These are phyloP conservation scores for Nitzschia sp. DNA, from an alignment of 108 stramenopile genomes.

Conservation along the genomic window DNA sequence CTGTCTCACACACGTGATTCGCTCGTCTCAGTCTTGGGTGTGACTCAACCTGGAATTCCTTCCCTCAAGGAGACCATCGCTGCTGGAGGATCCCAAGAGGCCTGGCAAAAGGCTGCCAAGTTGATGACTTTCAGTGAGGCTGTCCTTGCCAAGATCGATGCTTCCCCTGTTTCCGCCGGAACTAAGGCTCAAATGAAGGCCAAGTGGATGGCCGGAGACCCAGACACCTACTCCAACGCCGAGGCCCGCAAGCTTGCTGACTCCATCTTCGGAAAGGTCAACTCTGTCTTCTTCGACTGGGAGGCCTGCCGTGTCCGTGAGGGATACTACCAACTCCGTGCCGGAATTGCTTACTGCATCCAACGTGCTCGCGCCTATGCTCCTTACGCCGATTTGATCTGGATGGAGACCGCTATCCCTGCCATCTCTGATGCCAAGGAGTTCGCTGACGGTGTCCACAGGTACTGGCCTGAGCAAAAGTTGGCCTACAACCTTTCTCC, in stretches of 20 bases:
- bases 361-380: slow-evolving; percentile 90
- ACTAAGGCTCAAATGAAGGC: slow-evolving; percentile 59
- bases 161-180: slow-evolving; percentile 25
- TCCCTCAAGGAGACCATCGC: slow-evolving; percentile 63
- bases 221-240: slow-evolving; percentile 77
- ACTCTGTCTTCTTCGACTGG: slow-evolving; percentile 91
- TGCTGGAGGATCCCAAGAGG: slow-evolving; percentile 40
- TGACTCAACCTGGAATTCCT: slow-evolving; percentile 59
- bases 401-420: slow-evolving; percentile 92
- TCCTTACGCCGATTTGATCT: slow-evolving; percentile 88
- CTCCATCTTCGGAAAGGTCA: slow-evolving; percentile 74
- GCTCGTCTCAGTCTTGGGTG: slow-evolving; percentile 67
- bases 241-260: slow-evolving; percentile 80
- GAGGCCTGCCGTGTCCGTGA: slow-evolving; percentile 91
- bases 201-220: slow-evolving; percentile 80
- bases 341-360: slow-evolving; percentile 91
- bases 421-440: slow-evolving; percentile 78
- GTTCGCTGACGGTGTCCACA: slow-evolving; percentile 73
- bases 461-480: slow-evolving; percentile 81
- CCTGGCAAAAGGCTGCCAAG: slow-evolving; percentile 63
- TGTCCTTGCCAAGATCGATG: slow-evolving; percentile 68
- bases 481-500: slow-evolving; percentile 94
- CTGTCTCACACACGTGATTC: background rate
- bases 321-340: slow-evolving; percentile 89
- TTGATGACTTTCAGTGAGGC: slow-evolving; percentile 89